A percentile compares a stretch with the other conserved stretches of the same genome.
Evolutionary conservation across 305 asterid genomes (phyloP).

Genomic region (Euphrasia arctica): DNA sequence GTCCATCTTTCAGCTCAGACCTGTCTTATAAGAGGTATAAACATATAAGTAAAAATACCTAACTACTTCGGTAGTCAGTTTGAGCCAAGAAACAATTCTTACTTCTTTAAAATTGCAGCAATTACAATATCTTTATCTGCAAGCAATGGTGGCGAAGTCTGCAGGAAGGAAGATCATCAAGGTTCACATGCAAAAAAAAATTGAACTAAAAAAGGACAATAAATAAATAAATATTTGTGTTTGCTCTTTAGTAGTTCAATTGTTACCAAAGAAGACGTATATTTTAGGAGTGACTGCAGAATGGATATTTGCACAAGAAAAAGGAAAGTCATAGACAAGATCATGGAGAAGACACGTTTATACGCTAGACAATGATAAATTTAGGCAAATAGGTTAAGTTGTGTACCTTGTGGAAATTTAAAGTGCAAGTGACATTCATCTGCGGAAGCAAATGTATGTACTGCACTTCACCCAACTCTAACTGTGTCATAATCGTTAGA

Average conservation of each 20-base stretch:
- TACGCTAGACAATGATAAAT: too few relatives aligned
- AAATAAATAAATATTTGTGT: background rate
- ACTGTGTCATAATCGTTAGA: conserved; percentile 82
- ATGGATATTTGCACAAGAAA: background rate
- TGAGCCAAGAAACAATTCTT: conserved; percentile 30
- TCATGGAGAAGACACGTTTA: background rate
- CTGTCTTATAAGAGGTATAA: conserved; percentile 37
- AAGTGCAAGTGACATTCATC: conserved; percentile 72
- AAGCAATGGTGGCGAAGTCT: conserved; percentile 78
- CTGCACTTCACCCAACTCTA: conserved; percentile 89
- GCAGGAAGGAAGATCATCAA: conserved; percentile 35
- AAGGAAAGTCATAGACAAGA: background rate
- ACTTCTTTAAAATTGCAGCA: conserved; percentile 84
- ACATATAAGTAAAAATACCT: conserved; percentile 23
- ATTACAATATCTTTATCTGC: conserved; percentile 64
- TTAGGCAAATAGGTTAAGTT: conserved; percentile 10
- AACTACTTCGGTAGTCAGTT: conserved; percentile 27
- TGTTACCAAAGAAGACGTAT: conserved; percentile 9
- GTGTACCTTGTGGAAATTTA: conserved; percentile 88
- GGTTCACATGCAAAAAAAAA: conserved; percentile 21
- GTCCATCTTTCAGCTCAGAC: conserved; percentile 91
- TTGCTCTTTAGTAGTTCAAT: background rate
- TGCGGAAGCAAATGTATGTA: conserved; percentile 81
- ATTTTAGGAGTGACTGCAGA: background rate
- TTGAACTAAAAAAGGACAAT: conserved; percentile 17